A percentile compares a stretch with the other conserved stretches of the same genome.
Conservation (phyloP, 78 protist genomes). For the Dictyostelium brefeldianum region DNA sequence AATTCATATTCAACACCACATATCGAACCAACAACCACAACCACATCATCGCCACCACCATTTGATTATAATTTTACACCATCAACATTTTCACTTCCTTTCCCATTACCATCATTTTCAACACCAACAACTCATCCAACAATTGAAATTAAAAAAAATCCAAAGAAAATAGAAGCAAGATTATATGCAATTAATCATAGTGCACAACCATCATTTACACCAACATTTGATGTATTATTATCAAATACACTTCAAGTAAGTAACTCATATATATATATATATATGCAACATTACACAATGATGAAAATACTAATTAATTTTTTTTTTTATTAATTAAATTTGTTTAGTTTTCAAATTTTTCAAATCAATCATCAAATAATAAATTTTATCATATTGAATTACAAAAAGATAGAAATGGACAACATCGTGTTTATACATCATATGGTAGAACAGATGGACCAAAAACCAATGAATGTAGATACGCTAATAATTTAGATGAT, state of each 20-base stretch:
- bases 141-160: not conserved
- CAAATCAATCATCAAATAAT: slow-evolving; percentile 34
- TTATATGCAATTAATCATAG: not conserved
- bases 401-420: slow-evolving; percentile 5
- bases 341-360: slow-evolving; percentile 40
- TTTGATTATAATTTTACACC: too few relatives aligned
- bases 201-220: not conserved
- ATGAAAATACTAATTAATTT: too few relatives aligned
- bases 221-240: not conserved
- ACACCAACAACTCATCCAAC: not conserved
- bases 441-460: slow-evolving; percentile 76
- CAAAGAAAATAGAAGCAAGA: not conserved
- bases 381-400: slow-evolving; percentile 58
- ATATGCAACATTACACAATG: not conserved
- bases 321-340: not conserved
- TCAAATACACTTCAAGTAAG: slow-evolving; percentile 53
- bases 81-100: too few relatives aligned
- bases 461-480: slow-evolving; percentile 46
- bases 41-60: not conserved
- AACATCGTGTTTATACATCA: slow-evolving; percentile 29
- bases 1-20: not conserved
- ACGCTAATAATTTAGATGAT: slow-evolving; percentile 8
- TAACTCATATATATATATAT: not conserved
- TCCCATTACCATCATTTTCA: not conserved
- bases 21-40: not conserved